Conservation (phyloP, 2,329 filamentous ascomycete species). For the Penicillium sp. region DNA sequence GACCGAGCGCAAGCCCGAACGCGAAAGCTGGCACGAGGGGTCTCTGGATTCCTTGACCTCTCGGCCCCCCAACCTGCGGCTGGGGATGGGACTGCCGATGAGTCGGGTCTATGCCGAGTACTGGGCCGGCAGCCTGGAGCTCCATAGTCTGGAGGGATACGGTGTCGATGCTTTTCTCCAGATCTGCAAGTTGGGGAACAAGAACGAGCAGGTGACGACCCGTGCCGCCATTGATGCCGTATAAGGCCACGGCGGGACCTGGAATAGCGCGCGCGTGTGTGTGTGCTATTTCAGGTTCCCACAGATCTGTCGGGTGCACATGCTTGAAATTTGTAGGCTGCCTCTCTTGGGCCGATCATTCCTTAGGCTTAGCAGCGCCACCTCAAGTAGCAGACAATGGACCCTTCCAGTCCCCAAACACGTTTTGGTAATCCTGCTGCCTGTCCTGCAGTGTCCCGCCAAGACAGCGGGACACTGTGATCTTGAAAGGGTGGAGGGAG, state of each 20-base stretch:
- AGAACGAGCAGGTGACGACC: slow-evolving; percentile 86
- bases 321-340: no score
- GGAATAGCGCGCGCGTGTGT: no score
- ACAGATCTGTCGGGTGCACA: no score
- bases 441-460: no score
- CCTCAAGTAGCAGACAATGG: no score
- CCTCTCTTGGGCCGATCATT: no score
- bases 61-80: slow-evolving; percentile 74
- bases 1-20: slow-evolving; percentile 29
- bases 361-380: no score
- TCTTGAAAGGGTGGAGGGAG: no score
- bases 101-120: slow-evolving; percentile 95
- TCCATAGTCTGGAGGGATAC: slow-evolving; percentile 92
- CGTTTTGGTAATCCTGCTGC: no score
- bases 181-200: slow-evolving; percentile 93
- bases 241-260: slow-evolving; percentile 30
- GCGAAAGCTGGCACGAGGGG: slow-evolving; percentile 45
- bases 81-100: slow-evolving; percentile 90
- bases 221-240: slow-evolving; percentile 72
- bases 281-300: no score
- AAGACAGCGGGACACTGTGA: no score
- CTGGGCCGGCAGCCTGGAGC: slow-evolving; percentile 86
- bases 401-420: no score
- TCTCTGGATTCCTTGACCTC: slow-evolving; percentile 76
- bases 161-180: slow-evolving; percentile 94